Conservation (phyloP, 495 filamentous ascomycete species). For the Annulohypoxylon moriforme region DNA sequence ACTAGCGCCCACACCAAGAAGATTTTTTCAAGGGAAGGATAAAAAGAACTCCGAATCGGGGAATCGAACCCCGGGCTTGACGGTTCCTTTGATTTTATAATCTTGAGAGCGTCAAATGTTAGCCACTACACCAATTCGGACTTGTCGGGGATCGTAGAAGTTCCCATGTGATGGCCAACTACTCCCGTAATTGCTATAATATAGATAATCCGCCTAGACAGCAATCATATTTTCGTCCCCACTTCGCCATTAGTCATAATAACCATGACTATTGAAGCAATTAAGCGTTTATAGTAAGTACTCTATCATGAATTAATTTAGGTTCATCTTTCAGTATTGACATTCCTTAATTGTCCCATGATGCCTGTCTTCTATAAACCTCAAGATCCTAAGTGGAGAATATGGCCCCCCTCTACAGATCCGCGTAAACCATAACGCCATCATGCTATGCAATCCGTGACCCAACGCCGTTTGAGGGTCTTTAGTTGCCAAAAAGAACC, state of each 20-base stretch:
- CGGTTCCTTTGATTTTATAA: conserved; percentile 22
- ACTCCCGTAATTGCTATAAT: background rate
- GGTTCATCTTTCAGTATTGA: conserved; percentile 1
- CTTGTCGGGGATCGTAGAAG: background rate
- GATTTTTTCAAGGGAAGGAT: background rate
- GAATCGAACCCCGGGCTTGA: conserved; percentile 55
- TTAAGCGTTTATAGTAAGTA: conserved; percentile 4
- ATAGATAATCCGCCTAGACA: background rate
- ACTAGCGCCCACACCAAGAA: background rate
- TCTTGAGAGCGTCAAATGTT: conserved; percentile 54
- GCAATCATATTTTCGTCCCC: background rate
- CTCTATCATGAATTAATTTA: conserved; percentile 4
- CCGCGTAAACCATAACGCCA: conserved; percentile 28
- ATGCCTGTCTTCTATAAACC: conserved; percentile 11
- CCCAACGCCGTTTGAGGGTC: conserved; percentile 25
- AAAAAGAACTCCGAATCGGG: conserved; percentile 50
- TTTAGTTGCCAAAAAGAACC: background rate
- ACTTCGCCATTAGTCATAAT: background rate
- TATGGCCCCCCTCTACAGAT: conserved; percentile 25
- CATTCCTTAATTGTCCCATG: background rate
- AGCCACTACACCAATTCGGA: conserved; percentile 54
- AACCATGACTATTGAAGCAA: background rate
- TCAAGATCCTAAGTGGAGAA: conserved; percentile 36
- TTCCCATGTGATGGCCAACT: background rate
- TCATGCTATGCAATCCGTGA: conserved; percentile 33